Evolutionary conservation across 2,329 filamentous ascomycete genomes (phyloP).

Genomic region (Fusarium hostae): DNA sequence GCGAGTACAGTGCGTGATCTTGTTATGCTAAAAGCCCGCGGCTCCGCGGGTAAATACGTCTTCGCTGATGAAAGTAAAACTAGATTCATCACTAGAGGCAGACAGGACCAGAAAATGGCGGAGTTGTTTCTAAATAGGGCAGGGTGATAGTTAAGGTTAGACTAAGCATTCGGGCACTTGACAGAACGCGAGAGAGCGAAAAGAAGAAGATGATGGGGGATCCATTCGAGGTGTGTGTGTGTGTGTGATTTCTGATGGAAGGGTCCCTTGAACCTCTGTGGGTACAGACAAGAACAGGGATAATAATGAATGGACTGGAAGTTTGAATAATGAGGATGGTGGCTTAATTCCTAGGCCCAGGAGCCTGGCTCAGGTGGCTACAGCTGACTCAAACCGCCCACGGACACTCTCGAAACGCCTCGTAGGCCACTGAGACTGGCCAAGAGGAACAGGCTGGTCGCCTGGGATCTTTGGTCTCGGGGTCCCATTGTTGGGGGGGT

Average conservation of each 20-base stretch:
- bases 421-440: slow-evolving; percentile 18
- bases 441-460: slow-evolving; percentile 11
- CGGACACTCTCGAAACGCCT: slow-evolving; percentile 16
- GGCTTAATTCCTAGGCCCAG: slow-evolving; percentile 39
- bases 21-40: not conserved
- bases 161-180: slow-evolving; percentile 19
- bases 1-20: slow-evolving; percentile 23
- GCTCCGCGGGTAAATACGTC: not conserved
- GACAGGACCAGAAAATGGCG: not conserved
- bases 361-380: slow-evolving; percentile 43
- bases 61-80: not conserved
- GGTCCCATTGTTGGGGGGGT: slow-evolving; percentile 24
- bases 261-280: not conserved
- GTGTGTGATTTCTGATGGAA: not conserved
- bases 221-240: slow-evolving; percentile 12
- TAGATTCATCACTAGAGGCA: not conserved
- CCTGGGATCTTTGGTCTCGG: slow-evolving; percentile 16
- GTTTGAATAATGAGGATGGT: not conserved
- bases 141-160: not conserved
- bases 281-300: slow-evolving; percentile 7
- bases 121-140: slow-evolving; percentile 14
- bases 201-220: slow-evolving; percentile 7
- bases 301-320: not conserved
- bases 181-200: slow-evolving; percentile 15
- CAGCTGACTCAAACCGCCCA: slow-evolving; percentile 44